Evolutionary conservation across 192 early-diverging fungal species (phyloP).

Genomic region (Spizellomyces punctatus): DNA sequence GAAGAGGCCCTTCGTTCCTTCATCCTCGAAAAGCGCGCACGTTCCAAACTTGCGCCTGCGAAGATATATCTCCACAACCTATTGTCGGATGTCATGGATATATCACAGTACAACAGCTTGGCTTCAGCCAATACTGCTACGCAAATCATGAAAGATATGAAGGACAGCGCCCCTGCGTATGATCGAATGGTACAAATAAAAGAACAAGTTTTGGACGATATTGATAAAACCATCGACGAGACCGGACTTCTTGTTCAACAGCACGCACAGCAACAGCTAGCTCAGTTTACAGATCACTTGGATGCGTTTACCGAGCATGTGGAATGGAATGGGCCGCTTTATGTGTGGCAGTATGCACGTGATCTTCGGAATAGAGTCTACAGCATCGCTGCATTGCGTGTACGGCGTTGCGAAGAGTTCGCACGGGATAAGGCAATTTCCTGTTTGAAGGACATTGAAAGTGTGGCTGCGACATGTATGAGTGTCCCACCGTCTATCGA

Average conservation of each 20-base stretch:
- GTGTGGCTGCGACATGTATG: conserved; percentile 38
- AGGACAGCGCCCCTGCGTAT: conserved; percentile 63
- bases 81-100: conserved; percentile 73
- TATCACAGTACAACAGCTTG: conserved; percentile 73
- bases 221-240: conserved; percentile 49
- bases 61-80: conserved; percentile 89
- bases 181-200: conserved; percentile 76
- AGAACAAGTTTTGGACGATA: conserved; percentile 63
- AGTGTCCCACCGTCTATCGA: conserved; percentile 38
- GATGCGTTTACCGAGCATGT: conserved; percentile 68
- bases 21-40: conserved; percentile 91
- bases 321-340: conserved; percentile 78
- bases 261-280: conserved; percentile 34
- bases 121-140: conserved; percentile 61
- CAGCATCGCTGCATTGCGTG: conserved; percentile 40
- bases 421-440: conserved; percentile 38
- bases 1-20: conserved; percentile 89
- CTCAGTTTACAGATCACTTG: conserved; percentile 66
- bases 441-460: conserved; percentile 46
- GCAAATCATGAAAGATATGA: conserved; percentile 53
- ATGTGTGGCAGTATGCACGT: conserved; percentile 86
- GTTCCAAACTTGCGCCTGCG: conserved; percentile 92
- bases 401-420: conserved; percentile 45
- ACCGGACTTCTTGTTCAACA: conserved; percentile 37
- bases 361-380: conserved; percentile 63